phyloP scores from a whole-genome alignment of 257 asterid species.

The Gentiana dahurica region DNA sequence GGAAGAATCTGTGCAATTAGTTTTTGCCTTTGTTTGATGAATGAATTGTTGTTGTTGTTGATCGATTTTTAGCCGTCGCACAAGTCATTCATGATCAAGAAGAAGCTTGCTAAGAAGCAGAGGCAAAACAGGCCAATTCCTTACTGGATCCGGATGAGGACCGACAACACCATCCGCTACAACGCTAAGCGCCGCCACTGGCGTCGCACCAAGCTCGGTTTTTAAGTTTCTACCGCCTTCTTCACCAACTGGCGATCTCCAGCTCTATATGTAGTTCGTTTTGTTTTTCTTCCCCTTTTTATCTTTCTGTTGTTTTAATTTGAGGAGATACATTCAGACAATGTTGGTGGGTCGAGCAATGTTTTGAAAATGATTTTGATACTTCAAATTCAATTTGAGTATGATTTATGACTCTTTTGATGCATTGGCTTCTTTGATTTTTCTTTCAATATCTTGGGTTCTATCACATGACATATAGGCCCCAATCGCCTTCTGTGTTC shows the following conservation, averaged over 20 bases:
- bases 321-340: background rate
- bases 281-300: too few species aligned
- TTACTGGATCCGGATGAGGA: constrained; percentile 4
- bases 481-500: too few species aligned
- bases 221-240: background rate
- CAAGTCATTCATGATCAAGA: background rate
- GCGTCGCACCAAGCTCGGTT: background rate
- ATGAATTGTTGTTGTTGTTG: too few species aligned
- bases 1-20: background rate
- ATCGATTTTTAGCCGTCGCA: background rate
- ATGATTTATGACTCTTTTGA: too few species aligned
- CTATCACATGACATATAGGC: too few species aligned
- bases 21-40: too few species aligned
- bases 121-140: constrained; percentile 4
- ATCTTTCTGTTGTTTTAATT: background rate
- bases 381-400: too few species aligned
- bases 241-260: background rate
- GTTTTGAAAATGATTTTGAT: too few species aligned
- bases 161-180: constrained; percentile 4
- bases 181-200: constrained; percentile 1
- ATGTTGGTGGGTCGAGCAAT: too few species aligned
- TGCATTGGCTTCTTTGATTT: too few species aligned
- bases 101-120: constrained; percentile 1
- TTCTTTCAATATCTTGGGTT: too few species aligned
- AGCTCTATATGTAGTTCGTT: background rate